phyloP scores from a whole-genome alignment of 75 land plant species.

The Adiantum capillusveneris region DNA sequence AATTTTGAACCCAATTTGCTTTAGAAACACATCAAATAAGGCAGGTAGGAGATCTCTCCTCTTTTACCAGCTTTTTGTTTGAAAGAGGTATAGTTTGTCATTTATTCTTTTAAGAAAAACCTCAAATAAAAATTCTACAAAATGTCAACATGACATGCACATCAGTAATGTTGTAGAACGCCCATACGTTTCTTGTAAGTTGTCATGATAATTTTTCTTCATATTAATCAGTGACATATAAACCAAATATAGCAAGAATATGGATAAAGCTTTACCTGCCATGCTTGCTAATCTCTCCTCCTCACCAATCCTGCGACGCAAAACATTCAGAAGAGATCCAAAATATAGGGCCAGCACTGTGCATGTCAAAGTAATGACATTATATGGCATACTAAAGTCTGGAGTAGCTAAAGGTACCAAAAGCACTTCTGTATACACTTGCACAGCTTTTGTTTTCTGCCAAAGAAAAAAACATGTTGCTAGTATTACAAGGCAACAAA shows the following conservation, averaged over 20 bases:
- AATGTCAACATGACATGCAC: too few relatives aligned
- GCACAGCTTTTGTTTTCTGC: constrained; percentile 45
- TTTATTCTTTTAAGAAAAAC: too few relatives aligned
- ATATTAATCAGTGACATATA: too few relatives aligned
- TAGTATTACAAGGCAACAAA: not conserved
- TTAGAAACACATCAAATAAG: too few relatives aligned
- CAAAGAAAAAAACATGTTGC: constrained; percentile 7
- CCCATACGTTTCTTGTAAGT: too few relatives aligned
- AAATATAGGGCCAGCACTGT: constrained; percentile 92
- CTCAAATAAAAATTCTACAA: too few relatives aligned
- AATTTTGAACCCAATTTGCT: too few relatives aligned
- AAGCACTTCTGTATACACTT: constrained; percentile 75
- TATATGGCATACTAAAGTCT: constrained; percentile 99
- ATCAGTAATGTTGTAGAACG: too few relatives aligned
- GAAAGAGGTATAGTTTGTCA: too few relatives aligned
- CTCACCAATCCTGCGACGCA: constrained; percentile 71
- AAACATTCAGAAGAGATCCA: constrained; percentile 84
- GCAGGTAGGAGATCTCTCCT: too few relatives aligned
- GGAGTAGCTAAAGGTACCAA: constrained; percentile 94
- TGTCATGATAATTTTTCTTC: too few relatives aligned
- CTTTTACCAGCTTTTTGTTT: too few relatives aligned
- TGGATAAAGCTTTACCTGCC: constrained; percentile 35
- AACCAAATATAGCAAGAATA: not conserved
- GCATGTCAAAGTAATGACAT: constrained; percentile 98
- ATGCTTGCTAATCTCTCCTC: constrained; percentile 55